Evolutionary conservation across 148 eudicot species (phyloP).

Genomic region (Persicaria maculosa): DNA sequence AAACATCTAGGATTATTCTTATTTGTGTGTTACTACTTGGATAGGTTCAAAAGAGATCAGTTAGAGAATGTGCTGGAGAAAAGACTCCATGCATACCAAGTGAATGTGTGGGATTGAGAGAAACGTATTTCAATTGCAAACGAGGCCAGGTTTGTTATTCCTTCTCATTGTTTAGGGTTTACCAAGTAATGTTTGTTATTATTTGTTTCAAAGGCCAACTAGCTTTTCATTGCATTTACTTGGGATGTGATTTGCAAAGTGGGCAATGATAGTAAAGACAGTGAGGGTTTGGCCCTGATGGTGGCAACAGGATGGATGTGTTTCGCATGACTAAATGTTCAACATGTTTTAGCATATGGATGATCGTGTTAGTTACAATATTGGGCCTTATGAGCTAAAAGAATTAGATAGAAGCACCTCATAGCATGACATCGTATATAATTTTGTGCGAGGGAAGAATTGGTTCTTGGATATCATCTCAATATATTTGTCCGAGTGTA

Average conservation of each 20-base stretch:
- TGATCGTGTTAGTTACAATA: too few relatives aligned
- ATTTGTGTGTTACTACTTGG: conserved; percentile 16
- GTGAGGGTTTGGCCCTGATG: background rate
- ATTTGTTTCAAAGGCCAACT: background rate
- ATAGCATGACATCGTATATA: too few relatives aligned
- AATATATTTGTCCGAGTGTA: background rate
- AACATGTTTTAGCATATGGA: too few relatives aligned
- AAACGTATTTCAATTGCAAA: conserved; percentile 94
- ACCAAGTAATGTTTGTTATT: background rate
- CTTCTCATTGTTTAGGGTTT: background rate
- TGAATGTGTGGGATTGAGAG: conserved; percentile 84
- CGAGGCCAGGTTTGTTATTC: conserved; percentile 69
- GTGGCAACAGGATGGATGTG: background rate
- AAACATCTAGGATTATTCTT: background rate
- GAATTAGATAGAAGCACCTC: too few relatives aligned
- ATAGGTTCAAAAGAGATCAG: conserved; percentile 66
- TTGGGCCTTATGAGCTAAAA: too few relatives aligned
- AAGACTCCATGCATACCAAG: conserved; percentile 66
- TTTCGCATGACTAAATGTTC: too few relatives aligned
- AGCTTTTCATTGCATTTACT: background rate
- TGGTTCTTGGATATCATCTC: background rate
- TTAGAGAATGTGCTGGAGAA: conserved; percentile 84
- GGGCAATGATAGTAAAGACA: background rate
- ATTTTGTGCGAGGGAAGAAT: background rate
- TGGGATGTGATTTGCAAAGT: background rate